phyloP scores from a whole-genome alignment of 2,329 filamentous ascomycete genomes.

The Paecilomyces niveus region DNA sequence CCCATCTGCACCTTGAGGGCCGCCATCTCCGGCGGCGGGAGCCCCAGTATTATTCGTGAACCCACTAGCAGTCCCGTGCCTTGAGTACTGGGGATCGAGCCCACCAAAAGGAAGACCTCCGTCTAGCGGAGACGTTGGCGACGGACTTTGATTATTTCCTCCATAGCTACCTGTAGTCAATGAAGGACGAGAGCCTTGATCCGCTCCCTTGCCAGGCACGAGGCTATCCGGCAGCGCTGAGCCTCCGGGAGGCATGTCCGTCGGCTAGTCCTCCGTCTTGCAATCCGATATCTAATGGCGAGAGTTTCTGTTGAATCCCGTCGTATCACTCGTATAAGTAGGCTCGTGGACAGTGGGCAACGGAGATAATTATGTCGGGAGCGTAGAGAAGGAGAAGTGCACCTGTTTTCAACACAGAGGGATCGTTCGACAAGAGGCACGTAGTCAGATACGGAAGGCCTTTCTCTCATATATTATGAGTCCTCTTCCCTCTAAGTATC shows the following conservation, averaged over 20 bases:
- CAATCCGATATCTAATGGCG: not conserved
- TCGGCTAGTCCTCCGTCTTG: not conserved
- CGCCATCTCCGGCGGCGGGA: slow-evolving; percentile 14
- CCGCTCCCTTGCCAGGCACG: slow-evolving; percentile 34
- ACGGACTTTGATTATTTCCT: slow-evolving; percentile 28
- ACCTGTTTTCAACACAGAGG: not conserved
- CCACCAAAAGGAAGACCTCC: slow-evolving; percentile 21
- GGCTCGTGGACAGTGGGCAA: not conserved
- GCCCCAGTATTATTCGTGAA: slow-evolving; percentile 10
- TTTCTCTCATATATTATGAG: not conserved
- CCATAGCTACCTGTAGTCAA: slow-evolving; percentile 30
- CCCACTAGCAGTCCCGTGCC: slow-evolving; percentile 17
- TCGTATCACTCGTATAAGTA: not conserved
- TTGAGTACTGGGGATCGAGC: slow-evolving; percentile 25
- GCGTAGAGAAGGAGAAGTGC: not conserved
- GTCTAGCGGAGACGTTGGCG: slow-evolving; percentile 34
- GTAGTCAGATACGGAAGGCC: not conserved
- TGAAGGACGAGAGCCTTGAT: slow-evolving; percentile 23
- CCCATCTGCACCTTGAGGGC: slow-evolving; percentile 20
- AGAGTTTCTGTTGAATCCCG: not conserved
- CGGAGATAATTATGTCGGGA: not conserved
- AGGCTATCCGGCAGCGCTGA: slow-evolving; percentile 34
- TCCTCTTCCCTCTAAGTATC: not conserved
- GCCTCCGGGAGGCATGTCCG: slow-evolving; percentile 36
- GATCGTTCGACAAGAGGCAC: not conserved